Evolutionary conservation across 225 moss, liverwort and hornwort genomes (phyloP).

Genomic region (Marchantia polymorpha): DNA sequence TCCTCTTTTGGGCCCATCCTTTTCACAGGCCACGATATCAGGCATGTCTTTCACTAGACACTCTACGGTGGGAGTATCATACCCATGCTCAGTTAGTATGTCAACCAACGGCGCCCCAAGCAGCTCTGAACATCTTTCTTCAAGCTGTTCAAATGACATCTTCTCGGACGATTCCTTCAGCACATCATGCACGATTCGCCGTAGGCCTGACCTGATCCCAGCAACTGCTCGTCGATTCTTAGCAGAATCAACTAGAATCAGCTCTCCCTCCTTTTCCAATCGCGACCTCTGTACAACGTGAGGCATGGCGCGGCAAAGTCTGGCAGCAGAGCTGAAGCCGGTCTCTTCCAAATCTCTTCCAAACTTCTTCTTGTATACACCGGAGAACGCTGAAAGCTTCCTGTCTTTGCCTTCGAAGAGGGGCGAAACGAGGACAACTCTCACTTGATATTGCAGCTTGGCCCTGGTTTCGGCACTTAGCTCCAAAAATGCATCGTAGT

Average conservation of each 20-base stretch:
- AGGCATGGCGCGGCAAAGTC: conserved; percentile 76
- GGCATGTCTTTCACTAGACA: conserved; percentile 61
- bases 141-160: conserved; percentile 33
- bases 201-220: conserved; percentile 70
- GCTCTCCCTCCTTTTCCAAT: conserved; percentile 53
- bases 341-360: conserved; percentile 40
- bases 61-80: conserved; percentile 49
- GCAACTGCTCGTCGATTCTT: conserved; percentile 70
- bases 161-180: conserved; percentile 33
- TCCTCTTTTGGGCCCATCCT: conserved; percentile 21
- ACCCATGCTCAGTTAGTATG: conserved; percentile 57
- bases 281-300: conserved; percentile 58
- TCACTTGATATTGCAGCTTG: conserved; percentile 66
- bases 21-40: conserved; percentile 54
- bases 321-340: conserved; percentile 57
- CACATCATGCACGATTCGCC: conserved; percentile 57
- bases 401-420: conserved; percentile 45
- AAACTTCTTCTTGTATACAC: conserved; percentile 59
- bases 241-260: conserved; percentile 60
- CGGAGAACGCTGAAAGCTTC: conserved; percentile 46
- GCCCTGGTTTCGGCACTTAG: conserved; percentile 55
- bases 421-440: conserved; percentile 60
- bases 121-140: conserved; percentile 44
- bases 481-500: conserved; percentile 58
- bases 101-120: conserved; percentile 46